phyloP scores from a whole-genome alignment of 371 early-diverging fungal genomes.

The Mucor velutinosus region DNA sequence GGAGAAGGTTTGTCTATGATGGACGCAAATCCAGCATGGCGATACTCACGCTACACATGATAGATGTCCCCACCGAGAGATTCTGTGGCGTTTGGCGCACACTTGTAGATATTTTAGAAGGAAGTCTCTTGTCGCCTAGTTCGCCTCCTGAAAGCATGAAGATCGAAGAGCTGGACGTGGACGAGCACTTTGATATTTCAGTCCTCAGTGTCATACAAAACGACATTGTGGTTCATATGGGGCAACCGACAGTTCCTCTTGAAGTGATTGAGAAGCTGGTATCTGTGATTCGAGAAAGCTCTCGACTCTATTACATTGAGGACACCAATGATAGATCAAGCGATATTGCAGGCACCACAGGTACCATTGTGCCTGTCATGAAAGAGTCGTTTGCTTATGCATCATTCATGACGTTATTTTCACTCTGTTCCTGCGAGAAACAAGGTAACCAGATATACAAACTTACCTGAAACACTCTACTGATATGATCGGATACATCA shows the following conservation, averaged over 20 bases:
- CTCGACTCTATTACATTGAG: slow-evolving; percentile 54
- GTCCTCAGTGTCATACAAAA: slow-evolving; percentile 65
- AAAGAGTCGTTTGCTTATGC: slow-evolving; percentile 77
- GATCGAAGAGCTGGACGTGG: slow-evolving; percentile 69
- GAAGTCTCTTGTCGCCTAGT: slow-evolving; percentile 70
- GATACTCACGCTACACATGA: neutral
- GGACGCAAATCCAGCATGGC: neutral
- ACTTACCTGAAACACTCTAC: neutral
- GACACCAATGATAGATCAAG: slow-evolving; percentile 35
- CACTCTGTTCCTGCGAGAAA: slow-evolving; percentile 62
- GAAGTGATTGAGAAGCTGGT: slow-evolving; percentile 60
- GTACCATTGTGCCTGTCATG: slow-evolving; percentile 65
- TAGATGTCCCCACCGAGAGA: slow-evolving; percentile 61
- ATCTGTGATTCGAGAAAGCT: slow-evolving; percentile 58
- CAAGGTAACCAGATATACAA: slow-evolving; percentile 31
- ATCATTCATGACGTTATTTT: slow-evolving; percentile 66
- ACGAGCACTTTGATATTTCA: slow-evolving; percentile 81
- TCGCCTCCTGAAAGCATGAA: slow-evolving; percentile 63
- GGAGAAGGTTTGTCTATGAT: slow-evolving; percentile 48
- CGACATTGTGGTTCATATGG: slow-evolving; percentile 71
- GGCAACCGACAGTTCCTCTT: slow-evolving; percentile 66
- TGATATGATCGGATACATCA: neutral
- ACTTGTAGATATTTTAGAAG: slow-evolving; percentile 71
- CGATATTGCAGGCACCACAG: slow-evolving; percentile 50
- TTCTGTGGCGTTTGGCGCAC: slow-evolving; percentile 69